Percentiles rank a stretch among this genome's conserved stretches.
These are phyloP conservation scores for Anthostomella pinea DNA, from an alignment of 2,329 filamentous ascomycete species.

Conservation along the genomic window DNA sequence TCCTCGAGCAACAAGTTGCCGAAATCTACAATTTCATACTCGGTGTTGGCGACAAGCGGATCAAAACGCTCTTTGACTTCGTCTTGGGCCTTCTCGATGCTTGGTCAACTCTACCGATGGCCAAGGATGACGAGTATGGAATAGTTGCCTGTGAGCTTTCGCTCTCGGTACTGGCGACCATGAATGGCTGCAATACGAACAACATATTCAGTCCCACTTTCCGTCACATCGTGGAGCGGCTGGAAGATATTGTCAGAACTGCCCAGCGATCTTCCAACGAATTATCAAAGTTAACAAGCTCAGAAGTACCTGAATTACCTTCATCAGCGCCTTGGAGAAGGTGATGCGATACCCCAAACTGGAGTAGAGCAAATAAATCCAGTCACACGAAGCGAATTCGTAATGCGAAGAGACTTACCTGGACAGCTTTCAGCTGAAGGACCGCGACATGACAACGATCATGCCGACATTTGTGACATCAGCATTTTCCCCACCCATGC, in stretches of 20 bases:
- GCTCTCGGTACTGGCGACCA: constrained; percentile 31
- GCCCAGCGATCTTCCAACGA: constrained; percentile 13
- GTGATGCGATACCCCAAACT: constrained; percentile 23
- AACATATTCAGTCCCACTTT: constrained; percentile 33
- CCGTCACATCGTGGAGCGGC: constrained; percentile 13
- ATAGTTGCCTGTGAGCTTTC: constrained; percentile 28
- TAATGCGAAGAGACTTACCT: constrained; percentile 8
- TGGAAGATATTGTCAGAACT: constrained; percentile 5
- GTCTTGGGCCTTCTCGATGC: constrained; percentile 22
- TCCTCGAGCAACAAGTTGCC: constrained; percentile 38
- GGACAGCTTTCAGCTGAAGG: constrained; percentile 10
- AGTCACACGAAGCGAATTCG: too few species aligned
- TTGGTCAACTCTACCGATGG: constrained; percentile 13
- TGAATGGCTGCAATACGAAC: constrained; percentile 36
- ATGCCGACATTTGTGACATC: constrained; percentile 43
- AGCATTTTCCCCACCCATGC: constrained; percentile 45
- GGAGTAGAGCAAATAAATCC: too few species aligned
- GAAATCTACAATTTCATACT: constrained; percentile 34
- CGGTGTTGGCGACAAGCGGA: constrained; percentile 33
- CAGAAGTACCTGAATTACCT: constrained; percentile 32
- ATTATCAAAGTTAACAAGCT: constrained; percentile 29
- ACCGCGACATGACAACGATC: constrained; percentile 33
- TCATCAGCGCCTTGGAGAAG: constrained; percentile 29
- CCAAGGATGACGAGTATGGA: constrained; percentile 7
- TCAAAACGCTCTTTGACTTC: constrained; percentile 33